A percentile compares a stretch with the other conserved stretches of the same genome.
Conservation (phyloP, 495 filamentous ascomycete genomes). For the Hypoxylon crocopeplum region DNA sequence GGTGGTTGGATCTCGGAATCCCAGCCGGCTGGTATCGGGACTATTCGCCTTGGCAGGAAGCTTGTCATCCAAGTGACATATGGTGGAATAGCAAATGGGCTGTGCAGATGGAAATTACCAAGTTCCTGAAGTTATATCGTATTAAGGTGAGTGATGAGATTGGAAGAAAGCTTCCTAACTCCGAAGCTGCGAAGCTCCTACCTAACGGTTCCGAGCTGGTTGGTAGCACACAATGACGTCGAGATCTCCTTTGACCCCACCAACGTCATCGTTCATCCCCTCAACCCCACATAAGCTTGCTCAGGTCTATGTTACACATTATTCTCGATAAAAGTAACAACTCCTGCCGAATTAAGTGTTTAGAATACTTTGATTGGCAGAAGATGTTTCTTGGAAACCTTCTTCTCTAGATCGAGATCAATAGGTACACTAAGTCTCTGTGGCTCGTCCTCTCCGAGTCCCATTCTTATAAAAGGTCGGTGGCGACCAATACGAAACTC, state of each 20-base stretch:
- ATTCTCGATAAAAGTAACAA: constrained; percentile 1
- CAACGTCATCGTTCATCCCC: constrained; percentile 34
- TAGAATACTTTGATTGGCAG: neutral
- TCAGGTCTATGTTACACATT: neutral
- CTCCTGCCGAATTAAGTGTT: constrained; percentile 6
- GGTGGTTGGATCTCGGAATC: neutral
- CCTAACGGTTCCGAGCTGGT: neutral
- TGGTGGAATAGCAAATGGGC: neutral
- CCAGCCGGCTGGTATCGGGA: constrained; percentile 5
- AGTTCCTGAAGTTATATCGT: neutral
- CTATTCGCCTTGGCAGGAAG: neutral
- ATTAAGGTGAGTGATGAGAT: neutral
- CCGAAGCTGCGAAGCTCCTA: constrained; percentile 7
- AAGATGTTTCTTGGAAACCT: neutral
- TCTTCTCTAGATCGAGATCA: constrained; percentile 28
- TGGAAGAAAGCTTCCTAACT: neutral
- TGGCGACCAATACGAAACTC: constrained; percentile 24
- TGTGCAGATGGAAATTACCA: too few species aligned
- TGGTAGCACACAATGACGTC: constrained; percentile 29
- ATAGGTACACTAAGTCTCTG: constrained; percentile 5
- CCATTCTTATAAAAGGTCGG: constrained; percentile 7
- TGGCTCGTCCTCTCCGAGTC: neutral
- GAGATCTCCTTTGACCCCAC: constrained; percentile 23
- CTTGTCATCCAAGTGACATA: constrained; percentile 13
- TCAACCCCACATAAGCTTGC: constrained; percentile 9